Base-by-base conservation (phyloP, 768 basidiomycete species). In the Neoboletus brunneissimus region DNA sequence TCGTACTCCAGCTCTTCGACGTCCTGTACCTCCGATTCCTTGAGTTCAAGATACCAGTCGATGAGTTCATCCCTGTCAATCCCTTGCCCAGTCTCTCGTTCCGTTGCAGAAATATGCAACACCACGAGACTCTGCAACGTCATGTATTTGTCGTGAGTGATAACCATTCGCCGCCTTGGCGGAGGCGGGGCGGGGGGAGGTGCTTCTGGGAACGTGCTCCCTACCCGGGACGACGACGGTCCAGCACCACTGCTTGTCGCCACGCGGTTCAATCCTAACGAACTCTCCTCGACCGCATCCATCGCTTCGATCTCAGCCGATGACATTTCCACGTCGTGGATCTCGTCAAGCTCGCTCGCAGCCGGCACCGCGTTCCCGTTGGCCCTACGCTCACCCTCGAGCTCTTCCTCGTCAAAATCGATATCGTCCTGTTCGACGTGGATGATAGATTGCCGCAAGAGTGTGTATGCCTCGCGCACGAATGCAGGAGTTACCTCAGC, bases 351-450 rank as follows among this genome's bases (percentile, higher is more conserved):
- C n/a, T 47, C 67, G 22, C 71, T 72, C n/a, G 68, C 72, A 40
- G 73, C 64, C 20, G 68, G 72, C 10, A 72, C 67, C 13, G 69
- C 65, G 35, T 70, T 69, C 34, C 66, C 74, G 4, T 68, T 72
- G 29, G 74, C 71, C n/a, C 65, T 75, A 10, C 78, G 81, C 60
- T 83, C 82, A 20, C 79, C 84, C 51, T 81, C 79, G 2, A 81
- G 73, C 55, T 93, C 93, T 64, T 96, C 93, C 63, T 95, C 92
- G 67, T 98, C 97, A 71, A 98, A 91, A 69, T 97, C 94, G 66
- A 99, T 87, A 65, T 98, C 96, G 68, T 99, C 97, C 71, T 98
- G 94, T 68, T 99, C 97, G 57, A 99, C 95, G 67, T 98, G 97
- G 64, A 99, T 98, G 73, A 99, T 99, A 2, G 97, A 98, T 70